These are phyloP conservation scores for Xylaria sp. DNA, from an alignment of 2,329 filamentous ascomycete genomes.

Conservation along the genomic window DNA sequence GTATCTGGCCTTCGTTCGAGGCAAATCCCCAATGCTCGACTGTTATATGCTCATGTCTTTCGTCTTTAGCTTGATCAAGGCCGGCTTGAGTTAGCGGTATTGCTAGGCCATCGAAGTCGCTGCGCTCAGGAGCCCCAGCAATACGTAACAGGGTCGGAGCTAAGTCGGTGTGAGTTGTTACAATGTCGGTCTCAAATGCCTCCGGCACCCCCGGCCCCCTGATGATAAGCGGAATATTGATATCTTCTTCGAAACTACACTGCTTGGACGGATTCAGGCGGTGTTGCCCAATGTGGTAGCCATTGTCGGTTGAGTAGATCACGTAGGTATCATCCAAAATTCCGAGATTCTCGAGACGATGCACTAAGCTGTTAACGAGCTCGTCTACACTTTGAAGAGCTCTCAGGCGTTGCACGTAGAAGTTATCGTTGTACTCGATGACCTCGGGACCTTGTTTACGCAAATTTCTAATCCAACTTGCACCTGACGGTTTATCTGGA, in stretches of 20 bases:
- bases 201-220: slow-evolving; percentile 59
- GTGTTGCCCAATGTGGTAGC: slow-evolving; percentile 66
- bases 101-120: slow-evolving; percentile 62
- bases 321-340: slow-evolving; percentile 60
- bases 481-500: slow-evolving; percentile 55
- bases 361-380: slow-evolving; percentile 54
- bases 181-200: slow-evolving; percentile 47
- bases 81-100: slow-evolving; percentile 45
- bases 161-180: slow-evolving; percentile 68
- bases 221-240: slow-evolving; percentile 62
- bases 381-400: slow-evolving; percentile 62
- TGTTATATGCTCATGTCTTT: slow-evolving; percentile 53
- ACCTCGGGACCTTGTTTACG: slow-evolving; percentile 46
- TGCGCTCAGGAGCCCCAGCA: slow-evolving; percentile 48
- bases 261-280: slow-evolving; percentile 63
- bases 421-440: slow-evolving; percentile 55
- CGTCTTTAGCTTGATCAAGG: slow-evolving; percentile 27
- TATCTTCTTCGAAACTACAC: slow-evolving; percentile 64
- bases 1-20: slow-evolving; percentile 40
- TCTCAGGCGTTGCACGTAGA: slow-evolving; percentile 57
- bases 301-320: slow-evolving; percentile 65
- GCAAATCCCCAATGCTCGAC: slow-evolving; percentile 54
- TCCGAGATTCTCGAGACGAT: slow-evolving; percentile 46
- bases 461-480: slow-evolving; percentile 51
- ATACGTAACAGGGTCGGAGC: slow-evolving; percentile 63